Evolutionary conservation across 1,139 yeast species (phyloP), one percentile per base, ranked within the genome.

Genomic region (Suhomyces chickasaworum): DNA sequence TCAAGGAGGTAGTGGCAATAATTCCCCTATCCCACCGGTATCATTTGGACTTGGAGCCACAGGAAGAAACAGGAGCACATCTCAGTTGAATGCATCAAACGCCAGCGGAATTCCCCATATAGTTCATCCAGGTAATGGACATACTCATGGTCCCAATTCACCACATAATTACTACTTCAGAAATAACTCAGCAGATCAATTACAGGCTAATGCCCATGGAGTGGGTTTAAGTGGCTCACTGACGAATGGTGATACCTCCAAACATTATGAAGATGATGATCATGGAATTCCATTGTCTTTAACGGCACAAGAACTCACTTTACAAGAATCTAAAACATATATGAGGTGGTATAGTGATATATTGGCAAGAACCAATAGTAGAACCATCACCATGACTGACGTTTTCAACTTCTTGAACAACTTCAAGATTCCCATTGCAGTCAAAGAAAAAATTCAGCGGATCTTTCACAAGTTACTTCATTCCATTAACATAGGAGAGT

Each of bases 311-410:
- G 87, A 85, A 43, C 68, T 86, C 37, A 75, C 89, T 0, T 69
- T 72, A 13, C 82, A 81, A 50, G 95, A 86, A 57, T 77, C 83
- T 3, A 81, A 82, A 56, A 85, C 93, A 0, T 86, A 86, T 62
- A 72, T 85, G 61, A 68, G 93, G 55, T 86, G 95, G 95, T 86
- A 86, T 59, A 81, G 83, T 56, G 85, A 83, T 57, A 82, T 86
- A 13, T 73, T 83, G 38, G 76, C 84, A 12, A 73, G 88, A 41
- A 73, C 78, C 12, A 78, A 78, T 52, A 69, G 78, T 34, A 73
- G 84, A 52, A 68, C 86, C 29, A 79, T 86, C 16, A 68, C 80
- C 10, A 65, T 86, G 56, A 68, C 65, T 2, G 93, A 86, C 56
- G 86, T 86, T 7, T 85, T 81, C 64, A 71, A 64, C 39, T 86